Percentiles rank a stretch among this genome's conserved stretches.
Evolutionary conservation across 176 grass and related monocot species (phyloP).

Genomic region (Cenchrus purpureus): DNA sequence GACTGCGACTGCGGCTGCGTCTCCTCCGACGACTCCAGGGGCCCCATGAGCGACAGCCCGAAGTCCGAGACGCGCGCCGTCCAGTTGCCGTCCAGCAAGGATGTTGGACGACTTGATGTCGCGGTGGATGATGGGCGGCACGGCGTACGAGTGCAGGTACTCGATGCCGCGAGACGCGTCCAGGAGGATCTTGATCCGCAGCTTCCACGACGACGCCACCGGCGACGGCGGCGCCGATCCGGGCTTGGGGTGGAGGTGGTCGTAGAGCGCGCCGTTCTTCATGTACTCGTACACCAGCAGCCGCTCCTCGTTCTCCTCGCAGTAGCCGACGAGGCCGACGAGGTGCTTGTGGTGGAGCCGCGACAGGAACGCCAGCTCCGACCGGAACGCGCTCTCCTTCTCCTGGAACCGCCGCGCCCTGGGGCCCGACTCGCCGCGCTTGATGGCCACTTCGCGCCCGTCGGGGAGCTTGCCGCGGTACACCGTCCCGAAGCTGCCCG

Average conservation of each 20-base stretch:
- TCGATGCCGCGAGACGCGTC: conserved; percentile 91
- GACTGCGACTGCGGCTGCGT: not conserved
- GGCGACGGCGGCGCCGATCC: conserved; percentile 27
- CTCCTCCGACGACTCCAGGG: conserved; percentile 44
- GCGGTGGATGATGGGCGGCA: conserved; percentile 96
- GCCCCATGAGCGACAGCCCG: conserved; percentile 75
- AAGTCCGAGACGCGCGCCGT: conserved; percentile 92
- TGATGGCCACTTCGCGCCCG: conserved; percentile 91
- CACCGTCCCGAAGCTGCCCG: conserved; percentile 85
- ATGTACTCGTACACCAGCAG: conserved; percentile 95
- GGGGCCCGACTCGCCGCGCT: conserved; percentile 66
- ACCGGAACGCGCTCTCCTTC: conserved; percentile 94
- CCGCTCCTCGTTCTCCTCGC: conserved; percentile 83
- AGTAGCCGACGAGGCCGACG: conserved; percentile 79
- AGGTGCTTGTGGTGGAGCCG: conserved; percentile 98
- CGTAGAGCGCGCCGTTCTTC: conserved; percentile 90
- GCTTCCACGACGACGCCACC: conserved; percentile 74
- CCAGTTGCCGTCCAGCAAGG: conserved; percentile 69
- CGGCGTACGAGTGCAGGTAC: conserved; percentile 96
- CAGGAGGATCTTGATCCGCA: conserved; percentile 76
- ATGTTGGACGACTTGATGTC: conserved; percentile 99
- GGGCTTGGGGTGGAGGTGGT: conserved; percentile 76
- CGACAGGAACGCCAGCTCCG: conserved; percentile 87
- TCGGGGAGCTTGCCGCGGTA: conserved; percentile 84
- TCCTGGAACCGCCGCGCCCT: conserved; percentile 67